Evolutionary conservation across 2,329 filamentous ascomycete genomes (phyloP).

Genomic region (Nemania diffusa): DNA sequence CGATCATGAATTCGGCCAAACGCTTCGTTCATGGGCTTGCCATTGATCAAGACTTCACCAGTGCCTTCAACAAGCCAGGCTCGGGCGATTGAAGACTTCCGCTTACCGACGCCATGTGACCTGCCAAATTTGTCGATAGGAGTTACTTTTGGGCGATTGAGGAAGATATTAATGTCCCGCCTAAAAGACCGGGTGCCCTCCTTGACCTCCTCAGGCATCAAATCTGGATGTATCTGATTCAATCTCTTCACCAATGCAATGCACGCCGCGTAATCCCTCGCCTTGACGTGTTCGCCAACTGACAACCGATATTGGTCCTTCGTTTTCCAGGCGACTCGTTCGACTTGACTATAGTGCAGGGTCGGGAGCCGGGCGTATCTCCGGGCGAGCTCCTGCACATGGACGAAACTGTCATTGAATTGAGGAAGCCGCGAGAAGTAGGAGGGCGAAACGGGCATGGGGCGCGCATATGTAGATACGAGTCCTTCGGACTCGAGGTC

Average conservation of each 20-base stretch:
- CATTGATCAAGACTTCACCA: slow-evolving; percentile 90
- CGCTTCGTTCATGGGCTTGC: slow-evolving; percentile 80
- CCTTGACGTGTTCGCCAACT: slow-evolving; percentile 77
- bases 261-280: slow-evolving; percentile 81
- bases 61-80: slow-evolving; percentile 93
- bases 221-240: slow-evolving; percentile 82
- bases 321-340: slow-evolving; percentile 83
- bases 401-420: slow-evolving; percentile 87
- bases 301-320: slow-evolving; percentile 78
- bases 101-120: slow-evolving; percentile 81
- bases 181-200: slow-evolving; percentile 75
- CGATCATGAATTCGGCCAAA: slow-evolving; percentile 93
- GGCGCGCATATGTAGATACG: slow-evolving; percentile 66
- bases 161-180: slow-evolving; percentile 76
- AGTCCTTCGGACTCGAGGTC: neutral
- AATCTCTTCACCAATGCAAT: slow-evolving; percentile 80
- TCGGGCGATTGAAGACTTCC: slow-evolving; percentile 87
- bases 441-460: slow-evolving; percentile 86
- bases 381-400: slow-evolving; percentile 75
- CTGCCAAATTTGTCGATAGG: slow-evolving; percentile 81
- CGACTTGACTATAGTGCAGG: slow-evolving; percentile 71
- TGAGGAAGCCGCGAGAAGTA: slow-evolving; percentile 90
- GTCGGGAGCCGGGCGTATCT: slow-evolving; percentile 79
- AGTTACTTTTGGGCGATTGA: slow-evolving; percentile 70
- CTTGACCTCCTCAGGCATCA: slow-evolving; percentile 77